These are phyloP conservation scores for Pseudonitzschia multiseries DNA, from an alignment of 108 stramenopile species.

Conservation along the genomic window DNA sequence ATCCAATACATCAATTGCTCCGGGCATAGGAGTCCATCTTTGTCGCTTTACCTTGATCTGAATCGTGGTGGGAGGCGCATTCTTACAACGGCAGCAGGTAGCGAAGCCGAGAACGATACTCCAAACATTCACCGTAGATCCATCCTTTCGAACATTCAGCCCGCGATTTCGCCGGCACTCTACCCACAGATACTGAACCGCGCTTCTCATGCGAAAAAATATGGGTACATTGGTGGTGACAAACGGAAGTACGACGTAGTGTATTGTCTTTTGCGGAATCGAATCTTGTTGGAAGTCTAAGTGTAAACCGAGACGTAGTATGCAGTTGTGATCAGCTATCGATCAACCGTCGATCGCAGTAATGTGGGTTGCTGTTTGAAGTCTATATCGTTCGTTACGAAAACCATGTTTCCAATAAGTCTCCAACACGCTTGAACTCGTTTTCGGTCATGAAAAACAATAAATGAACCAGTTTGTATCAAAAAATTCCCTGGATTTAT, in stretches of 20 bases:
- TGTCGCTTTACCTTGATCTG: neutral
- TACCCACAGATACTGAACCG: neutral
- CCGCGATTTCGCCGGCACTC: neutral
- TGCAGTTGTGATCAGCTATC: no score
- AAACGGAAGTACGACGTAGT: slow-evolving; percentile 12
- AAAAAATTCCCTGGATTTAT: no score
- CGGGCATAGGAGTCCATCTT: neutral
- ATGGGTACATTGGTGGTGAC: neutral
- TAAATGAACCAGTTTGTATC: no score
- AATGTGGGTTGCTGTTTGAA: no score
- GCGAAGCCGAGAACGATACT: neutral
- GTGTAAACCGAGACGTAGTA: no score
- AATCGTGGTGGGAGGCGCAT: slow-evolving; percentile 9
- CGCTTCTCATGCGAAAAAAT: neutral
- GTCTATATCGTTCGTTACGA: no score
- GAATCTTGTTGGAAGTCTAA: slow-evolving; percentile 3
- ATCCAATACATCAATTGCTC: neutral
- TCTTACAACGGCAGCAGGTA: neutral
- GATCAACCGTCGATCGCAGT: no score
- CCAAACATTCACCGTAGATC: neutral
- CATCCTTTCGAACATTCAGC: neutral
- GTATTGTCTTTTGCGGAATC: slow-evolving; percentile 6
- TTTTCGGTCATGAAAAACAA: no score
- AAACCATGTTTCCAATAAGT: no score
- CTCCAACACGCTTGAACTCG: no score